phyloP scores from a whole-genome alignment of 1,284 basidiomycete species.

The Tylopilus orsonianus region DNA sequence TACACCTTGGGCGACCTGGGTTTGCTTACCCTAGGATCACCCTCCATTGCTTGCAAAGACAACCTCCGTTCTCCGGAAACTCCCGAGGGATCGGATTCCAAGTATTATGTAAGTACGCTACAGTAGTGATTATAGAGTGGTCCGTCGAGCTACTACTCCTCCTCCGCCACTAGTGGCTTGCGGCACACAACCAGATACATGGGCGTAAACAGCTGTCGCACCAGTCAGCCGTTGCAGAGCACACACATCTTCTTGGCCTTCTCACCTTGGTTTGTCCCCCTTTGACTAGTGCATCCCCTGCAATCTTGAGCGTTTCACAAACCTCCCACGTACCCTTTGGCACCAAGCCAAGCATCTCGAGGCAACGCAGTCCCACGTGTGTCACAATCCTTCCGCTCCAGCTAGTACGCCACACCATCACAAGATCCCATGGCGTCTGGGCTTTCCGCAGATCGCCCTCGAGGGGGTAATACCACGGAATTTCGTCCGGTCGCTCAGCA shows the following conservation, averaged over 20 bases:
- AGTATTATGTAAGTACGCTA: background rate
- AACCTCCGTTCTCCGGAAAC: constrained; percentile 16
- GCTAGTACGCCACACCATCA: constrained; percentile 89
- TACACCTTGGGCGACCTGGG: constrained; percentile 60
- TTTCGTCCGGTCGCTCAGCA: constrained; percentile 78
- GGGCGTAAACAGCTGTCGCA: constrained; percentile 70
- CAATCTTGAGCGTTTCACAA: constrained; percentile 86
- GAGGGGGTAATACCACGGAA: constrained; percentile 96
- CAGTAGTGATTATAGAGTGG: background rate
- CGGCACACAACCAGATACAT: constrained; percentile 73
- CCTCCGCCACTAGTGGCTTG: constrained; percentile 63
- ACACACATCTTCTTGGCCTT: constrained; percentile 4
- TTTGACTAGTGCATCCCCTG: constrained; percentile 76
- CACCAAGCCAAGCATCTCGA: constrained; percentile 80
- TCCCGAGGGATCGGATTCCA: constrained; percentile 33
- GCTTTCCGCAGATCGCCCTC: constrained; percentile 92
- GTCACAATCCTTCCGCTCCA: constrained; percentile 85
- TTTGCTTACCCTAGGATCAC: constrained; percentile 42
- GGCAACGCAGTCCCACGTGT: constrained; percentile 74
- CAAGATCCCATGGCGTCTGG: constrained; percentile 91
- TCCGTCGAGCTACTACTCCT: constrained; percentile 9
- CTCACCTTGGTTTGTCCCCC: constrained; percentile 86
- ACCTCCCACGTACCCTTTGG: constrained; percentile 95
- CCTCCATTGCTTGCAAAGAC: constrained; percentile 25
- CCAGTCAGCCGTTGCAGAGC: background rate